phyloP scores from a whole-genome alignment of 169 alveolate genomes.

The Cryptosporidium sp. region DNA sequence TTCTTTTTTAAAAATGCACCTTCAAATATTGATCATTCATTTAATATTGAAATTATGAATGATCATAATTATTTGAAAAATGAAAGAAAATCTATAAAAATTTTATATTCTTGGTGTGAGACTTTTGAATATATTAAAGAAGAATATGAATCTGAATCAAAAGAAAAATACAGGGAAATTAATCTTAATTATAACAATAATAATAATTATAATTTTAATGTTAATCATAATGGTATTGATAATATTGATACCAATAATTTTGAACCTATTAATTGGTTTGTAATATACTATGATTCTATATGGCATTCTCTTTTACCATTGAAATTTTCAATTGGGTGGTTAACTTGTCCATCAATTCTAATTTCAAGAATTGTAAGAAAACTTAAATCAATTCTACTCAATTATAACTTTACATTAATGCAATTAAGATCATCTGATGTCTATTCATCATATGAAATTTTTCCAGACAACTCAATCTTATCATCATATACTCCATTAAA shows the following conservation, averaged over 20 bases:
- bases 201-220: not conserved
- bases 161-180: not conserved
- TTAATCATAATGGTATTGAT: not conserved
- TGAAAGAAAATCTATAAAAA: conserved; percentile 11
- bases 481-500: conserved; percentile 47
- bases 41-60: conserved; percentile 41
- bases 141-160: conserved; percentile 18
- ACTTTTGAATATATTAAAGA: conserved; percentile 7
- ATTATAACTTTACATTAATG: conserved; percentile 26
- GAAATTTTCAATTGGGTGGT: conserved; percentile 60
- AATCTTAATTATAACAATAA: not conserved
- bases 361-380: conserved; percentile 59
- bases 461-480: not conserved
- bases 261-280: conserved; percentile 67
- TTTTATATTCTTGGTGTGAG: conserved; percentile 69
- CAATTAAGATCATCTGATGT: conserved; percentile 50
- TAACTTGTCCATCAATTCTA: conserved; percentile 42
- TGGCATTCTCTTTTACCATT: conserved; percentile 65
- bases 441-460: conserved; percentile 27
- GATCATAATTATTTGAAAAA: not conserved
- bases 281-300: conserved; percentile 56
- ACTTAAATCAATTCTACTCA: conserved; percentile 27
- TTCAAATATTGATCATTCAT: conserved; percentile 1
- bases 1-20: conserved; percentile 66
- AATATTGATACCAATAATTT: not conserved